Evolutionary conservation across 1,284 basidiomycete species (phyloP).

Genomic region (Heterobasidion occidentale): DNA sequence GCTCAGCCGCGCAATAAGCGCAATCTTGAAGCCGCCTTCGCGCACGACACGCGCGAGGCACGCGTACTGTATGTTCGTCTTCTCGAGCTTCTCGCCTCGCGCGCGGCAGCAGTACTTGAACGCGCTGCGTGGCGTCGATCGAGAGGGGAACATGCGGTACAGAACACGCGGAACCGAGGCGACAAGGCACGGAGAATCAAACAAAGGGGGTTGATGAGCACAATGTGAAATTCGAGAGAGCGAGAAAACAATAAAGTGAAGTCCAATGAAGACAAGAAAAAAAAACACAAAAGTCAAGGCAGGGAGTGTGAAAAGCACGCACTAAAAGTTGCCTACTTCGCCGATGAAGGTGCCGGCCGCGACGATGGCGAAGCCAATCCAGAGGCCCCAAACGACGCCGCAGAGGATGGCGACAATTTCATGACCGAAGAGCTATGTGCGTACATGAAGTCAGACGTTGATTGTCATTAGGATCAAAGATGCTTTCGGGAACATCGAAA

Average conservation of each 20-base stretch:
- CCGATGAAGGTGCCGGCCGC: constrained; percentile 39
- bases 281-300: constrained; percentile 5
- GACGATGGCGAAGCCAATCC: constrained; percentile 42
- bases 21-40: constrained; percentile 61
- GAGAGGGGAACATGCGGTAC: not conserved
- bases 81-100: constrained; percentile 49
- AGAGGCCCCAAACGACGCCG: constrained; percentile 44
- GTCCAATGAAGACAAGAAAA: not conserved
- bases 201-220: too few species aligned
- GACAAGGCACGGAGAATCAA: too few species aligned
- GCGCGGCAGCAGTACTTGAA: constrained; percentile 38
- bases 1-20: constrained; percentile 48
- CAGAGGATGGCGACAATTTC: constrained; percentile 48
- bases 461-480: not conserved
- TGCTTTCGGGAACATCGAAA: too few species aligned
- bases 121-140: constrained; percentile 20
- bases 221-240: too few species aligned
- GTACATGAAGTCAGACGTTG: constrained; percentile 8
- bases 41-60: constrained; percentile 55
- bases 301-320: constrained; percentile 11
- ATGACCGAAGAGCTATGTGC: constrained; percentile 36
- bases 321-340: constrained; percentile 46
- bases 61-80: constrained; percentile 50
- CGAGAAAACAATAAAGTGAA: too few species aligned
- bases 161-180: not conserved